These are phyloP conservation scores for Phaeosphaeria sp. DNA, from an alignment of 2,329 filamentous ascomycete species.

Conservation along the genomic window DNA sequence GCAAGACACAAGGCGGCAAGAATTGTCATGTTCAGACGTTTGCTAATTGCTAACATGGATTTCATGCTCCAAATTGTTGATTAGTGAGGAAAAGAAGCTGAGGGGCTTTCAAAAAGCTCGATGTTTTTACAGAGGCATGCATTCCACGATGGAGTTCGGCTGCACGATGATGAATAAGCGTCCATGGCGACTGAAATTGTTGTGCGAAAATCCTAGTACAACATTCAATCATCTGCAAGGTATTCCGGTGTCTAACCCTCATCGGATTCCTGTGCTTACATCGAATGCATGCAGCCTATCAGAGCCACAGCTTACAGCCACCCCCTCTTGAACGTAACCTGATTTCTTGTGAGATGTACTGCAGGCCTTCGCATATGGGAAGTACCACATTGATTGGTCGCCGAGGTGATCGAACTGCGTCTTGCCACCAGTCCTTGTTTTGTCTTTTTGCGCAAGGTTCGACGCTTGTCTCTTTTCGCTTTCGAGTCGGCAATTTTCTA, in stretches of 20 bases:
- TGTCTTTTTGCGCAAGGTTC: neutral
- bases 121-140: too few species aligned
- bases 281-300: neutral
- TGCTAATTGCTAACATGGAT: neutral
- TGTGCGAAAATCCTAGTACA: neutral
- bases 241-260: neutral
- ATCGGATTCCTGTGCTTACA: neutral
- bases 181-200: neutral
- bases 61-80: too few species aligned
- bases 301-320: neutral
- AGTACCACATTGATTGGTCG: neutral
- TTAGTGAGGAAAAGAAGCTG: neutral
- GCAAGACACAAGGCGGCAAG: neutral
- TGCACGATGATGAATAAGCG: neutral
- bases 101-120: neutral
- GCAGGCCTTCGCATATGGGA: neutral
- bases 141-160: too few species aligned
- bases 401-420: neutral
- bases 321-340: too few species aligned
- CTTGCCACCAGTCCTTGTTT: neutral
- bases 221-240: neutral
- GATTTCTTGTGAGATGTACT: neutral
- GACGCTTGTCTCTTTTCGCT: too few species aligned
- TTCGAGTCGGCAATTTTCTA: too few species aligned
- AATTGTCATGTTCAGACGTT: neutral